These are phyloP conservation scores for Platanthera guangdongensis DNA, from an alignment of 106 monocot species.

Conservation along the genomic window DNA sequence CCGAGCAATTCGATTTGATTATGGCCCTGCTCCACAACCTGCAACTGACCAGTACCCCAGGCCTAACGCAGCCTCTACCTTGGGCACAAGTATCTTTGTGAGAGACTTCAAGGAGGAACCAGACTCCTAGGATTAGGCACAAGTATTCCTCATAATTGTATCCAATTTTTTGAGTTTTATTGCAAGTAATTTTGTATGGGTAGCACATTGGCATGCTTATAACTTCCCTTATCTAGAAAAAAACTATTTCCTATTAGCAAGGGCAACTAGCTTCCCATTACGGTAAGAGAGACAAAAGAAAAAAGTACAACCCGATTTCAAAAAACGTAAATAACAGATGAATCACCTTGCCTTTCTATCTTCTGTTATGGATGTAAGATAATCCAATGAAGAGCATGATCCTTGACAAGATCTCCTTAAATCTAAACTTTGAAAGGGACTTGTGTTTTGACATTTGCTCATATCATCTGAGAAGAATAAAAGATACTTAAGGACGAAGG, in stretches of 20 bases:
- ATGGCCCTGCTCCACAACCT: too few relatives aligned
- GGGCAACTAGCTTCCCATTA: background rate
- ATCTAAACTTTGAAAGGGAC: conserved; percentile 23
- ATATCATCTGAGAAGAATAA: conserved; percentile 46
- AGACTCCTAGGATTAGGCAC: too few relatives aligned
- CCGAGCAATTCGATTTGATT: too few relatives aligned
- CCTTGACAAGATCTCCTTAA: conserved; percentile 20
- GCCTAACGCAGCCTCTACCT: too few relatives aligned
- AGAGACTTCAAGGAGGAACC: too few relatives aligned
- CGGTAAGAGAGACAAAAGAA: background rate
- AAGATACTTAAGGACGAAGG: conserved; percentile 63
- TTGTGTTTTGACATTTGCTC: conserved; percentile 15
- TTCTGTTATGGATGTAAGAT: conserved; percentile 47
- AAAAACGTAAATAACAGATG: background rate
- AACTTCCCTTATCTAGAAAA: background rate
- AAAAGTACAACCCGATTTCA: background rate
- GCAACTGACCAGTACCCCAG: too few relatives aligned
- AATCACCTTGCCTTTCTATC: conserved; percentile 64
- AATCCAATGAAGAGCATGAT: conserved; percentile 17
- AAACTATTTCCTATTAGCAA: background rate
- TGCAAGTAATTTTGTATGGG: too few relatives aligned
- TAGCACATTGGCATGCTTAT: background rate
- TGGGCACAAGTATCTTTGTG: too few relatives aligned
- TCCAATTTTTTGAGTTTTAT: too few relatives aligned
- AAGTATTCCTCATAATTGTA: too few relatives aligned